Conservation (phyloP, 345 rosid species). For the Ceriops tagal region DNA sequence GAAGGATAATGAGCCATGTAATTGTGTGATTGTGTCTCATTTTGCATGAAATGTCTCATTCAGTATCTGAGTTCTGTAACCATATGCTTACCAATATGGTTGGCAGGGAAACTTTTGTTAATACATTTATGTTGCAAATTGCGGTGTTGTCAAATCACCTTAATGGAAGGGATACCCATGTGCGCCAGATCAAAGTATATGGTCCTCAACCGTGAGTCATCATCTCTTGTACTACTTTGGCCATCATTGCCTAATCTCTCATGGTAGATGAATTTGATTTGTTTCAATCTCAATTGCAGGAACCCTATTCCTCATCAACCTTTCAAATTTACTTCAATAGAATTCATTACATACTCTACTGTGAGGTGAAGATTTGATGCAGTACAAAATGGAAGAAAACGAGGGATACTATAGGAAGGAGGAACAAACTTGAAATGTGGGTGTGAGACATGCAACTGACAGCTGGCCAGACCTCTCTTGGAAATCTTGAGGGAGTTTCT, state of each 20-base stretch:
- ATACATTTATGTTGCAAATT: slow-evolving; percentile 85
- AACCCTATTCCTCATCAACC: slow-evolving; percentile 84
- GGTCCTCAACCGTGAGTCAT: slow-evolving; percentile 65
- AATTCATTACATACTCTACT: slow-evolving; percentile 67
- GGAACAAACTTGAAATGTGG: not conserved
- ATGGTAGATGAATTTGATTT: not conserved
- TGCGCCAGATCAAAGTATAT: slow-evolving; percentile 88
- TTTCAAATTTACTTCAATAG: slow-evolving; percentile 78
- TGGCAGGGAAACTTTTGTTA: slow-evolving; percentile 84
- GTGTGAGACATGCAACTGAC: slow-evolving; percentile 9
- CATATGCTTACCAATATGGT: slow-evolving; percentile 8
- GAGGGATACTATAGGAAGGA: not conserved
- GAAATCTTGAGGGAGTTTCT: slow-evolving; percentile 3
- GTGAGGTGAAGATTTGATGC: slow-evolving; percentile 45
- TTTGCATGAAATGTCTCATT: not conserved
- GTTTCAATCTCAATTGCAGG: slow-evolving; percentile 35
- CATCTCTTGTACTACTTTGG: slow-evolving; percentile 1
- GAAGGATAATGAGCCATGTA: too few relatives aligned
- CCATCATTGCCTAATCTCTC: not conserved
- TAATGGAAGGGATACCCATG: slow-evolving; percentile 86
- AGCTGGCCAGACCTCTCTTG: slow-evolving; percentile 10
- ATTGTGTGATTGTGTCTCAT: too few relatives aligned
- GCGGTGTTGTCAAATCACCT: slow-evolving; percentile 76
- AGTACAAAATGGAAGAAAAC: not conserved
- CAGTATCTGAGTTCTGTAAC: not conserved